Base-by-base conservation (phyloP, 331 rosid species). In the Rhamnella rubrinervis region DNA sequence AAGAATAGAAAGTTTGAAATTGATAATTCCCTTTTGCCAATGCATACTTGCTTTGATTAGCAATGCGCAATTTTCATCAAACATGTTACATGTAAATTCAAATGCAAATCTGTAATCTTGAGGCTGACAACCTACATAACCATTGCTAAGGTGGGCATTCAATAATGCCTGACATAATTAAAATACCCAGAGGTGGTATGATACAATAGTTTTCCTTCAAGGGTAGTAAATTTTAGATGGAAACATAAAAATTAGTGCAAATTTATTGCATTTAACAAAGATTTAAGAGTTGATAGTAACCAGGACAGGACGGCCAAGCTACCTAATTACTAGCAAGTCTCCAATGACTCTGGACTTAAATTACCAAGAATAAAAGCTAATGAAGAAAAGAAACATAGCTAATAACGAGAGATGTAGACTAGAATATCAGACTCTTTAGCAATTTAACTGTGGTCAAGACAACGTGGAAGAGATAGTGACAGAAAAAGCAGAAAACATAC, bases 401-500 rank as follows among this genome's bases (percentile, higher is more conserved):
- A 0, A 64, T 13, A 14, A 64, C 0, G 37, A 20, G 21, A 19
- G 0, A 10, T 51, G 14, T 15, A 15, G 7, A 51, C n/a, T n/a
- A 16, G 56, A 39, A 4, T 13, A 20, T 44, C 0, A 1, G 6
- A 46, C 56, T 15, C 6, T 44, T 14, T 14, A 49, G 7, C 20
- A 66, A 13, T 23, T 25, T 47, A 50, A 19, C 38, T 13, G 18
- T 25, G 44, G 23, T 65, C 35, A 8, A 55, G 17, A 4, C 23
- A 47, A 23, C 38, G 53, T n/a, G 16, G 69, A 17, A 26, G 62
- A 68, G 49, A 55, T 20, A 31, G 67, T 6, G 15, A 58, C 17
- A 12, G 28, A 15, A 18, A 3, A 60, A 75, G 63, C 63, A 65
- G 19, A 19, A 39, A 38, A 55, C 80, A 60, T 82, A 84, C 97